Percentiles rank a stretch among this genome's conserved stretches.
Evolutionary conservation across 441 rosid genomes (phyloP).

Genomic region (Metrosideros polymorpha): DNA sequence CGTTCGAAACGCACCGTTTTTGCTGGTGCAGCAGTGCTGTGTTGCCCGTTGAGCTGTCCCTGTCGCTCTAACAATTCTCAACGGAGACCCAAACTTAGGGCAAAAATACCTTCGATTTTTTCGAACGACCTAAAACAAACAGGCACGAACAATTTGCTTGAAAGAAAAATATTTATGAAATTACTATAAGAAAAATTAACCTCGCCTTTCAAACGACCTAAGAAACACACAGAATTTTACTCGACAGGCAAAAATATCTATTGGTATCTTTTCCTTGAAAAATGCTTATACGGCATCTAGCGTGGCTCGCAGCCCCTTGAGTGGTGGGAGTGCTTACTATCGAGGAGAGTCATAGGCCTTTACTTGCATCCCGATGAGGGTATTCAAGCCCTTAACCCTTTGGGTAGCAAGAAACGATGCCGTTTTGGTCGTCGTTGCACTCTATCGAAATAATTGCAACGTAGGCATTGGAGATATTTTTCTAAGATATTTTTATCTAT

Average conservation of each 20-base stretch:
- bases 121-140: background rate
- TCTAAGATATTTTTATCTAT: background rate
- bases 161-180: background rate
- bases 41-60: background rate
- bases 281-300: background rate
- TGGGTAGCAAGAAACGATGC: background rate
- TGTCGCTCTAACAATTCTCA: background rate
- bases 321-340: fast-evolving
- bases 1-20: background rate
- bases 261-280: background rate
- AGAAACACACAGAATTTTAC: background rate
- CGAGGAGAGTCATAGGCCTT: background rate
- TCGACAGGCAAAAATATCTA: fast-evolving
- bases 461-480: background rate
- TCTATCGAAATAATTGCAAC: fast-evolving
- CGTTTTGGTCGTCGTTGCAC: background rate
- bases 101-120: background rate
- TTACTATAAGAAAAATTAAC: background rate
- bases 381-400: background rate
- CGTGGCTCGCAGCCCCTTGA: background rate
- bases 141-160: background rate
- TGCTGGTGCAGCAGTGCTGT: background rate
- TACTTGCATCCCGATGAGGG: background rate
- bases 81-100: background rate
- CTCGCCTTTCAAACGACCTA: background rate